A percentile compares a stretch with the other conserved stretches of the same genome.
These are phyloP conservation scores for Prunus yedoensis DNA, from an alignment of 331 rosid species.

Conservation along the genomic window DNA sequence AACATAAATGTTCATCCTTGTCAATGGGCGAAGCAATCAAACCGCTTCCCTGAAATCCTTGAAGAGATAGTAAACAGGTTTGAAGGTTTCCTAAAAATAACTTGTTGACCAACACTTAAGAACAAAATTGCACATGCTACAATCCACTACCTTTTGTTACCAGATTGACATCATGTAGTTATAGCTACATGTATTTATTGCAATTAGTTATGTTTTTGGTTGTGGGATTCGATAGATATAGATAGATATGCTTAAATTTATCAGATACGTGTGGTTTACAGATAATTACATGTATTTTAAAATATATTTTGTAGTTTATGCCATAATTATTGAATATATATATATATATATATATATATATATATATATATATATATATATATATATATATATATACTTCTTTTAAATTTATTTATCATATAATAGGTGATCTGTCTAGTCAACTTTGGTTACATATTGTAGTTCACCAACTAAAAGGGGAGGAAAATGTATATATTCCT, in stretches of 20 bases:
- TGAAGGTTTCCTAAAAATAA: too few species aligned
- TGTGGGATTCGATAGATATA: not conserved
- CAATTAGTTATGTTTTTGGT: not conserved
- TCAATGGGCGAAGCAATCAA: not conserved
- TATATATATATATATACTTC: too few species aligned
- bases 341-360: too few species aligned
- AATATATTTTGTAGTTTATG: not conserved
- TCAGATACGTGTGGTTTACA: not conserved
- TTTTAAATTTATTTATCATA: too few species aligned
- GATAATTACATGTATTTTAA: not conserved
- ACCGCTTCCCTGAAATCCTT: too few species aligned
- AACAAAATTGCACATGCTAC: slow-evolving; percentile 3
- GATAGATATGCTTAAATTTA: not conserved
- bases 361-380: too few species aligned
- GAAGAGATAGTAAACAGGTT: too few species aligned
- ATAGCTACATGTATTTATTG: not conserved
- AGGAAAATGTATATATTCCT: not conserved
- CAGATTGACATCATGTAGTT: too few species aligned
- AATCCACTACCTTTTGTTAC: not conserved
- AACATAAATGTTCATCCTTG: not conserved
- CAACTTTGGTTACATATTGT: too few species aligned
- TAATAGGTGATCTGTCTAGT: too few species aligned
- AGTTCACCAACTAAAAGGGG: not conserved
- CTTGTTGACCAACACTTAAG: not conserved
- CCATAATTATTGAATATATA: not conserved